Base-by-base conservation (phyloP, 441 rosid genomes). In the Metrosideros polymorpha region DNA sequence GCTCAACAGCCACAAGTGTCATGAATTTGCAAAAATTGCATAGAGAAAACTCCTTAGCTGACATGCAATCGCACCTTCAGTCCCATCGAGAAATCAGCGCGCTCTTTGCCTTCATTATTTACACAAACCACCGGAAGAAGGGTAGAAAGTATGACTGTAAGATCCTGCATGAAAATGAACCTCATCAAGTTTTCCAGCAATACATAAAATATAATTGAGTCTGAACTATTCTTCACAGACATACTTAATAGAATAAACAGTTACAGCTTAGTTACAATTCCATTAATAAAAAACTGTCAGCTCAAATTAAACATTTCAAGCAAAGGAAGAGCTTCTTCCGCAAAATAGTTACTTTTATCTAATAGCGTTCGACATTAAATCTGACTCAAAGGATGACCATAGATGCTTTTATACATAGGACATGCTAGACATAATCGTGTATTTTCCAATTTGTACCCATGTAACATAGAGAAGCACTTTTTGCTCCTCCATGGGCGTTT, bases 51-150 rank as follows among this genome's bases (percentile, higher is more conserved):
- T 66, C 47, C 77, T 59, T 25, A 49, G 53, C 9, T 47, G 66
- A 12, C 84, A 87, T 52, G 83, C 32, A 57, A 39, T 82, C 59
- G 30, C 88, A 94, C 99, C 97, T 95, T 98, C 89, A 97, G 89
- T 83, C 97, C 95, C 92, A 96, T 92, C 24, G 98, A 93, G 90
- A 95, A 92, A 88, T 88, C 90, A 84, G 97, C 90, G 86, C 82
- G 89, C 91, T 92, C 96, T 90, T 92, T 95, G 90, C 90, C 89
- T 86, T 95, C 99, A 92, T 91, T 91, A 89, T 88, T 93, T 55
- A 92, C 82, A 91, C 97, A 90, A 90, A 95, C 91, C 85, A 94
- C 96, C 6, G 98, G 96, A 88, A 98, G 96, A 89, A 98, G 98
- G 85, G 98, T 98, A 88, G 98, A 95, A 84, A 98, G 91, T 85